Evolutionary conservation across 169 alveolate genomes (phyloP), one percentile per base, ranked within the genome.

Genomic region (Plasmodium berghei): DNA sequence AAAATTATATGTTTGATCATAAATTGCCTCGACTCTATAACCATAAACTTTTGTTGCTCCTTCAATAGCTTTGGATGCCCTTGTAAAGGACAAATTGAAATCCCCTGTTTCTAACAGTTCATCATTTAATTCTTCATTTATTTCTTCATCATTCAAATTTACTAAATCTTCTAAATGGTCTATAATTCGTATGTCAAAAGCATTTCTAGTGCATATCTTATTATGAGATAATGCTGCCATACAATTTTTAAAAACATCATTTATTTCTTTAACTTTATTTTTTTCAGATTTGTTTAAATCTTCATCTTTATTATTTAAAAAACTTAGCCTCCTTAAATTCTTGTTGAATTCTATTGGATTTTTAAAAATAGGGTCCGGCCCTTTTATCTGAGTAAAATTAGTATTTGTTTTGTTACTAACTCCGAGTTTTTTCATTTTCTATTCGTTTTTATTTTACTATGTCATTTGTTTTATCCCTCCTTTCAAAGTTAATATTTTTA

Each of bases 141-240:
- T 93, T 49, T 92, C 90, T 34, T 92, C 96, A 26, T 92, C 94
- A 77, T 91, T 90, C 24, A 94, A 56, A 73, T 92, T 92, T 26
- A 95, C 96, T 77, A 95, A 83, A 72, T 95, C 97, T 45, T 94
- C 93, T 74, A 95, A 92, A 64, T 95, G 97, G 42, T 95, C 97
- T 9, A 95, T 95, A 66, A 95, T 88, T 26, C 94, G 87, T 18
- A 95, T 93, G 34, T 95, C 97, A 90, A 95, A 95, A 20, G 97
- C 97, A 87, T 95, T 95, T 63, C 93, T 86, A 26, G 96, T 90
- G 28, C 96, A 90, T 64, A 95, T 94, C 62, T 95, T 95, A 93
- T 95, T 95, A 45, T 92, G 92, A 22, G 96, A 94, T 56, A 94
- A 69, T 18, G 96, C 96, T 55, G 88, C 93, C 95, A 94, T 92